Percentiles rank a stretch among this genome's conserved stretches.
Conservation (phyloP, 2,329 filamentous ascomycete genomes). For the Huntiella abstrusa region DNA sequence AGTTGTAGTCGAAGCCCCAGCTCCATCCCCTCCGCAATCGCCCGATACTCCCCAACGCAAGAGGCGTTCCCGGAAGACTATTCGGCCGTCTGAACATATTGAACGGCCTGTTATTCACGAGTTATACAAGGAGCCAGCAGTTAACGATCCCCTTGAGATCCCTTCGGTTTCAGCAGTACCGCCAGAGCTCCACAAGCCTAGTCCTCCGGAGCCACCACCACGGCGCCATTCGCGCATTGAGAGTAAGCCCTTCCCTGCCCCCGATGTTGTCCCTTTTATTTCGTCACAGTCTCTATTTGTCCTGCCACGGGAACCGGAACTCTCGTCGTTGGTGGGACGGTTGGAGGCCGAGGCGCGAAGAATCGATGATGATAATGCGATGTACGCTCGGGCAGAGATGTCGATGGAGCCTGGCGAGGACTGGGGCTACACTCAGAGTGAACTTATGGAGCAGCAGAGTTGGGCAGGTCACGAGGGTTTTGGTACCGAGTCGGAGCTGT, state of each 20-base stretch:
- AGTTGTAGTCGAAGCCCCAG: too few relatives aligned
- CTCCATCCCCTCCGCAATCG: too few relatives aligned
- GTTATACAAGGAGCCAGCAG: too few relatives aligned
- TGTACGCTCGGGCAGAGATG: background rate
- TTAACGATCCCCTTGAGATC: background rate
- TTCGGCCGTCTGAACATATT: too few relatives aligned
- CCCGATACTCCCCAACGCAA: too few relatives aligned
- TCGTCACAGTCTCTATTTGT: too few relatives aligned
- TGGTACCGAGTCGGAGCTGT: background rate
- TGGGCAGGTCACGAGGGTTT: too few relatives aligned
- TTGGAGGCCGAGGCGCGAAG: background rate
- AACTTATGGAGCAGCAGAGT: background rate
- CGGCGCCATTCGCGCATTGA: background rate
- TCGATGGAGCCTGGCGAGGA: background rate
- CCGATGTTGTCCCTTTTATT: too few relatives aligned
- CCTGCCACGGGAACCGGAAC: background rate
- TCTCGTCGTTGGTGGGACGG: background rate
- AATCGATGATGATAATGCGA: conserved; percentile 2
- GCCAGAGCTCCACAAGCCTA: background rate
- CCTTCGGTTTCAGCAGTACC: background rate
- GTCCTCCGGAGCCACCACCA: background rate
- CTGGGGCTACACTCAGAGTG: background rate
- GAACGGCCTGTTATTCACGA: too few relatives aligned
- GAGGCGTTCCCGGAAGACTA: too few relatives aligned
- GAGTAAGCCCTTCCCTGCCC: conserved; percentile 3